These are phyloP conservation scores for Vitis amurensis DNA, from an alignment of 164 flowering plant species.

Conservation along the genomic window DNA sequence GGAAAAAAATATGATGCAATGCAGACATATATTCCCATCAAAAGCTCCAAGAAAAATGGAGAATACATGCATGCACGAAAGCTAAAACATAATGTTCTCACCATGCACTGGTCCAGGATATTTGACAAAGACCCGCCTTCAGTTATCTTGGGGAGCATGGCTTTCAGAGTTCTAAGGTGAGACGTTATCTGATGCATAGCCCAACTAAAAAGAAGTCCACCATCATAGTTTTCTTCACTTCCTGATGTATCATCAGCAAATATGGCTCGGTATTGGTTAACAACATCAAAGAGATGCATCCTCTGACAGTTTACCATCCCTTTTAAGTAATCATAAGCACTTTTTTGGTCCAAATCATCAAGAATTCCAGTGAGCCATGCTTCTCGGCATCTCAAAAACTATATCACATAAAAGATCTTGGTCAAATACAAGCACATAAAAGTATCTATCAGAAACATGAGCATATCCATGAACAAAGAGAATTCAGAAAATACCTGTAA, in stretches of 20 bases:
- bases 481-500: conserved; percentile 55
- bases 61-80: not conserved
- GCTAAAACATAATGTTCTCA: conserved; percentile 31
- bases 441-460: not conserved
- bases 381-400: conserved; percentile 96
- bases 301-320: conserved; percentile 90
- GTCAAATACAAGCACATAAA: conserved; percentile 4
- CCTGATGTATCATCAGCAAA: conserved; percentile 97
- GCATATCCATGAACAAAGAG: not conserved
- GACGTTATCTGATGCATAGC: conserved; percentile 93
- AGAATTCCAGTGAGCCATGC: conserved; percentile 94
- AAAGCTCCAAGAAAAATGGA: not conserved
- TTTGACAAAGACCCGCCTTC: conserved; percentile 92
- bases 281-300: conserved; percentile 96
- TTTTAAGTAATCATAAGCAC: conserved; percentile 87
- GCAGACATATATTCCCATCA: not conserved
- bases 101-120: conserved; percentile 97
- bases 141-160: conserved; percentile 87
- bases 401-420: conserved; percentile 17
- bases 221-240: conserved; percentile 95
- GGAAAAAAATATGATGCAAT: not conserved
- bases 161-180: conserved; percentile 78
- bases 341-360: conserved; percentile 94
- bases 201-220: conserved; percentile 99
- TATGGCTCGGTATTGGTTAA: conserved; percentile 94